A percentile compares a stretch with the other conserved stretches of the same genome.
Conservation (phyloP, 2,329 filamentous ascomycete species). For the Neonectria ditissima region DNA sequence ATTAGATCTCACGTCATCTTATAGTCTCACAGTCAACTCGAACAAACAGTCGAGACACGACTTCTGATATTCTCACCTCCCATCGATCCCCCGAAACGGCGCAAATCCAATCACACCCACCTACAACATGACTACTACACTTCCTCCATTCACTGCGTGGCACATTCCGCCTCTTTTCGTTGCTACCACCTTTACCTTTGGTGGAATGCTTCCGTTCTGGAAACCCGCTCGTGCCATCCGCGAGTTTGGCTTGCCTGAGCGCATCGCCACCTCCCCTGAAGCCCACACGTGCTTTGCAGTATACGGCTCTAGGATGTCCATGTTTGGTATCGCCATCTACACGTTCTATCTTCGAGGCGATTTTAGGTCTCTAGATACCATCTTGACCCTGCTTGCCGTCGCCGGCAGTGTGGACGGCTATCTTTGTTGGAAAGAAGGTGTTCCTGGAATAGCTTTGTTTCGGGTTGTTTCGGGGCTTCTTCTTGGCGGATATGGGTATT, state of each 20-base stretch:
- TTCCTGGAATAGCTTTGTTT: conserved; percentile 24
- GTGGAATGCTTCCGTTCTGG: conserved; percentile 50
- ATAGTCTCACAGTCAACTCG: too few species aligned
- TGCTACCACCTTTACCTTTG: conserved; percentile 47
- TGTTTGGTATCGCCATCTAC: conserved; percentile 39
- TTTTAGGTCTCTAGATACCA: conserved; percentile 35
- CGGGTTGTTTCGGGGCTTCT: conserved; percentile 28
- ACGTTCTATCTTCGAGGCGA: conserved; percentile 39
- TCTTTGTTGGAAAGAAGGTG: conserved; percentile 41
- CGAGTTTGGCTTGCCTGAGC: conserved; percentile 49
- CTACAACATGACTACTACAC: conserved; percentile 1
- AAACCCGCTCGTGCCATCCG: conserved; percentile 48
- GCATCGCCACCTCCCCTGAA: conserved; percentile 45
- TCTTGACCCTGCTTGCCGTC: conserved; percentile 34
- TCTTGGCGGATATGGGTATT: conserved; percentile 33
- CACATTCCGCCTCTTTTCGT: conserved; percentile 46
- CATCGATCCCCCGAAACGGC: background rate
- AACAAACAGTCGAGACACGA: too few species aligned
- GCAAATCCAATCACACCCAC: background rate
- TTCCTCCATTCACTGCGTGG: conserved; percentile 35
- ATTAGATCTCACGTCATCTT: too few species aligned
- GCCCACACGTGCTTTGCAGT: conserved; percentile 48
- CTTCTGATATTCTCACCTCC: too few species aligned
- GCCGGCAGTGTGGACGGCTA: conserved; percentile 39
- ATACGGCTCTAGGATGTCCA: conserved; percentile 38